Percentiles rank a stretch among this genome's conserved stretches.
Evolutionary conservation across 176 grass and related monocot species (phyloP).

Genomic region (Eragrostis nindensis): DNA sequence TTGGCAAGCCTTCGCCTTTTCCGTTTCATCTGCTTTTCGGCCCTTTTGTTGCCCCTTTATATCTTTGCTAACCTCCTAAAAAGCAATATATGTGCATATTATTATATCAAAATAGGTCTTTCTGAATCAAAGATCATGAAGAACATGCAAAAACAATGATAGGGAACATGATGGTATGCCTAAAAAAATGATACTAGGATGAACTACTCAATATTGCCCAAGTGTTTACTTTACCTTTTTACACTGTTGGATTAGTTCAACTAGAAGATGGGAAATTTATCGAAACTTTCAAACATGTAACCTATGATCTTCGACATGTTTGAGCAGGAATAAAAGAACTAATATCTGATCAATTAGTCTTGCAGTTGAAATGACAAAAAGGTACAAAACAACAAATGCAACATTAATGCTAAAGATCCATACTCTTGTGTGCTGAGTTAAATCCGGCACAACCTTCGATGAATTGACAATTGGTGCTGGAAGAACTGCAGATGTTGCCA

Average conservation of each 20-base stretch:
- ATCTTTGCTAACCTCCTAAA: constrained; percentile 46
- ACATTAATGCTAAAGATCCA: constrained; percentile 32
- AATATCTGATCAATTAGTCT: not conserved
- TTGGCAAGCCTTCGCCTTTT: constrained; percentile 64
- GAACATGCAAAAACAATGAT: not conserved
- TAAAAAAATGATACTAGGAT: constrained; percentile 3
- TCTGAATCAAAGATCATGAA: constrained; percentile 12
- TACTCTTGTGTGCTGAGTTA: constrained; percentile 40
- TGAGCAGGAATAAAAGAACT: constrained; percentile 14
- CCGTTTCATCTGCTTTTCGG: constrained; percentile 53
- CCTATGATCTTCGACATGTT: constrained; percentile 1
- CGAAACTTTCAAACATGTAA: constrained; percentile 10
- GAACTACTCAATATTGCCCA: constrained; percentile 18
- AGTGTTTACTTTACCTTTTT: not conserved
- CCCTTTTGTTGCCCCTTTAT: constrained; percentile 41
- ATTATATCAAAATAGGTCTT: constrained; percentile 28
- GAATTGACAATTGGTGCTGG: constrained; percentile 34
- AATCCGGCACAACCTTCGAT: constrained; percentile 19
- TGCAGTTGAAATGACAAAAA: constrained; percentile 3
- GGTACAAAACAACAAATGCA: constrained; percentile 21
- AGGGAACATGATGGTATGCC: constrained; percentile 3
- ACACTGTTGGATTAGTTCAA: constrained; percentile 6
- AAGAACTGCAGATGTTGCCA: constrained; percentile 42
- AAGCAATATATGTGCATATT: constrained; percentile 38
- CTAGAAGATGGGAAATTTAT: not conserved